Conservation (phyloP, 73 alveolate genomes). For the Stentor coeruleus region DNA sequence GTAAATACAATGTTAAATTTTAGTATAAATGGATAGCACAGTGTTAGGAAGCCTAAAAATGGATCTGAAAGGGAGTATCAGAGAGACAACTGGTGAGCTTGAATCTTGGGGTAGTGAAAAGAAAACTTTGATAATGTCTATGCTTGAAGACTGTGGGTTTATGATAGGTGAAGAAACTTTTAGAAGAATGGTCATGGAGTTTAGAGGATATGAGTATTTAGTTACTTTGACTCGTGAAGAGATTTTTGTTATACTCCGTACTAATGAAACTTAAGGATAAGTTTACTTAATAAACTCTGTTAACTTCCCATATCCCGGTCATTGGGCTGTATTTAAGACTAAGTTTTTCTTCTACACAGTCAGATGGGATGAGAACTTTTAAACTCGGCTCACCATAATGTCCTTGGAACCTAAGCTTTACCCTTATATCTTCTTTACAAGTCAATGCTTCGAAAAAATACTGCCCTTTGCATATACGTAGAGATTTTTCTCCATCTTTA, state of each 20-base stretch:
- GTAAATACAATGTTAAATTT: too few relatives aligned
- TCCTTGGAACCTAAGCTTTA: not conserved
- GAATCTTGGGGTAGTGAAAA: constrained; percentile 13
- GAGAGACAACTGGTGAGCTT: not conserved
- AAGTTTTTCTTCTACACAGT: not conserved
- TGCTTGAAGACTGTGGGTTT: constrained; percentile 17
- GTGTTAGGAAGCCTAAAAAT: constrained; percentile 9
- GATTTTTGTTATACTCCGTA: not conserved
- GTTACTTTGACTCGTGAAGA: not conserved
- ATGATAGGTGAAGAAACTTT: constrained; percentile 3
- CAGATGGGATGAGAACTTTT: not conserved
- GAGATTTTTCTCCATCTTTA: not conserved
- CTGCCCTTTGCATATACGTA: too few relatives aligned
- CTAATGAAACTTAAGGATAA: not conserved
- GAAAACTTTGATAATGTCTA: not conserved
- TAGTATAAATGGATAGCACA: not conserved
- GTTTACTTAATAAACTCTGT: not conserved
- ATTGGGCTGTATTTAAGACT: not conserved
- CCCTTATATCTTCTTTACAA: not conserved
- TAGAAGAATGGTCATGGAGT: constrained; percentile 12
- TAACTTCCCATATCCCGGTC: not conserved
- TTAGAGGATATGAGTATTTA: constrained; percentile 13
- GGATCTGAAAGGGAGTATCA: constrained; percentile 18
- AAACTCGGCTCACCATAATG: constrained; percentile 19
- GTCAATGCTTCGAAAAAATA: not conserved